These are phyloP conservation scores for Eucalyptus camaldulensis DNA, from an alignment of 345 rosid species.

Conservation along the genomic window DNA sequence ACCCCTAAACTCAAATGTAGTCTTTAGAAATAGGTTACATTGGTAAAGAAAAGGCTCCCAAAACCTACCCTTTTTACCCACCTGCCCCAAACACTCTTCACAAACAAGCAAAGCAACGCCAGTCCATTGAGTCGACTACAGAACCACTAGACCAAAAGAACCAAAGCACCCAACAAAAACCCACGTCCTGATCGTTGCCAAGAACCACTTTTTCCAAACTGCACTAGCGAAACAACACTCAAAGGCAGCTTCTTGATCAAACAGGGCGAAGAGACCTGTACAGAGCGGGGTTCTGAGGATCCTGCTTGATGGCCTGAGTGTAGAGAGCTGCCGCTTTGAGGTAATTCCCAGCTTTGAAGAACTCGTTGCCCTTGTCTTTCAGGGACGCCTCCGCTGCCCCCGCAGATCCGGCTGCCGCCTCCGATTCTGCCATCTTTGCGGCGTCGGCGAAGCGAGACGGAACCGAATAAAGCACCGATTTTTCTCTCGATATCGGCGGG, in stretches of 20 bases:
- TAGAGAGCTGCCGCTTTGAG: slow-evolving; percentile 98
- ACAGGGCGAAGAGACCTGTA: slow-evolving; percentile 37
- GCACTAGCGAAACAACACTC: background rate
- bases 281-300: slow-evolving; percentile 82
- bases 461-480: background rate
- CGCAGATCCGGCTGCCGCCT: slow-evolving; percentile 17
- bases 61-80: background rate
- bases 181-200: background rate
- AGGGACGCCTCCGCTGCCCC: slow-evolving; percentile 39
- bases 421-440: slow-evolving; percentile 30
- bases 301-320: slow-evolving; percentile 95
- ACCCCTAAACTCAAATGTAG: background rate
- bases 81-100: background rate
- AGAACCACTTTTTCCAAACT: background rate
- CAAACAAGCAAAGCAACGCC: background rate
- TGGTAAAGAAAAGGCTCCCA: background rate
- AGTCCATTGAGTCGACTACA: background rate
- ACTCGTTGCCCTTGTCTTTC: slow-evolving; percentile 87
- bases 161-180: background rate
- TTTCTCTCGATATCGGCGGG: background rate
- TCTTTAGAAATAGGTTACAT: background rate
- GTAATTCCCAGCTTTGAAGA: slow-evolving; percentile 90
- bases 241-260: background rate
- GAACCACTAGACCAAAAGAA: background rate
- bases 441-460: background rate